Evolutionary conservation across 1,284 basidiomycete genomes (phyloP).

Genomic region (Austroboletus novae-zelandiae): DNA sequence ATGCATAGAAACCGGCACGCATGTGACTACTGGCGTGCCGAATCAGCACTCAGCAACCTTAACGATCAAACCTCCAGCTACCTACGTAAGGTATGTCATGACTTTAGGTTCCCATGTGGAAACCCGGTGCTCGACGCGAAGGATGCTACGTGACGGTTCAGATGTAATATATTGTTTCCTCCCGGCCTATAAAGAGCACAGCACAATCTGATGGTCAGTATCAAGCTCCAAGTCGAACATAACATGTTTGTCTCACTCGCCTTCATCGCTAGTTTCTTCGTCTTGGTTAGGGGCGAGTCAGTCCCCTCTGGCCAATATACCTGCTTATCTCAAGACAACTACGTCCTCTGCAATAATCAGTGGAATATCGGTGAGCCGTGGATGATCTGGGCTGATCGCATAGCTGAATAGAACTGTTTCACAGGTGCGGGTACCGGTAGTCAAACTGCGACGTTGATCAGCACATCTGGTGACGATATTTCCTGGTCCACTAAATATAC

Average conservation of each 20-base stretch:
- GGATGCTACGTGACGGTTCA: not conserved
- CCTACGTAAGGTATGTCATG: constrained; percentile 9
- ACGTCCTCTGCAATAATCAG: constrained; percentile 54
- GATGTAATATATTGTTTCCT: not conserved
- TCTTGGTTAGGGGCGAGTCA: constrained; percentile 14
- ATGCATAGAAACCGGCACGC: not conserved
- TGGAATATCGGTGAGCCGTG: constrained; percentile 46
- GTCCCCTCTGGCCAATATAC: constrained; percentile 44
- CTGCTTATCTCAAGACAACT: constrained; percentile 47
- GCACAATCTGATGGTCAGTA: not conserved
- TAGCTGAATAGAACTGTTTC: not conserved
- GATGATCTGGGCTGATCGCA: not conserved
- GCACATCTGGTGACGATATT: constrained; percentile 39
- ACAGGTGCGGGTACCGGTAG: constrained; percentile 42
- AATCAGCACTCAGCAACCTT: not conserved
- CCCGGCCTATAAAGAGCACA: constrained; percentile 9
- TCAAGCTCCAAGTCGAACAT: not conserved
- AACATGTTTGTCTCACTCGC: not conserved
- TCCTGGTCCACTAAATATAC: constrained; percentile 56
- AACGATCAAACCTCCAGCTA: not conserved
- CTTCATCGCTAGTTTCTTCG: constrained; percentile 3
- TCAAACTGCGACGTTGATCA: constrained; percentile 49
- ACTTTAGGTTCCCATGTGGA: not conserved
- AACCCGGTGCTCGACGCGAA: constrained; percentile 1
- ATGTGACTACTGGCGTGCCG: constrained; percentile 6